These are phyloP conservation scores for Helianthus annuus DNA, from an alignment of 129 eudicot species.

Conservation along the genomic window HanXRQr2.0-SUNRISE NC_035447.2:103386733-103387232, in stretches of 20 bases:
- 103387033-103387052: slow-evolving; percentile 2
- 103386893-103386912: slow-evolving; percentile 72
- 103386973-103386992: slow-evolving; percentile 69
- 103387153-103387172: background rate
- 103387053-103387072: background rate
- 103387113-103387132: no score
- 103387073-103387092: background rate
- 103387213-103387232: background rate
- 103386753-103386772: no score
- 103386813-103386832: slow-evolving; percentile 55
- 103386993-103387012: slow-evolving; percentile 68
- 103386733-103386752: no score
- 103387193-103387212: background rate
- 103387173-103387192: background rate
- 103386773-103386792: no score
- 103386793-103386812: slow-evolving; percentile 28
- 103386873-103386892: slow-evolving; percentile 93
- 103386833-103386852: slow-evolving; percentile 45
- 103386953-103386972: slow-evolving; percentile 65
- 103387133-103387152: no score
- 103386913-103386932: slow-evolving; percentile 58
- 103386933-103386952: slow-evolving; percentile 66
- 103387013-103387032: background rate
- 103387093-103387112: no score
- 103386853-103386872: slow-evolving; percentile 85